Evolutionary conservation across 768 basidiomycete species (phyloP).

Genomic region (Mrakia blollopis): DNA sequence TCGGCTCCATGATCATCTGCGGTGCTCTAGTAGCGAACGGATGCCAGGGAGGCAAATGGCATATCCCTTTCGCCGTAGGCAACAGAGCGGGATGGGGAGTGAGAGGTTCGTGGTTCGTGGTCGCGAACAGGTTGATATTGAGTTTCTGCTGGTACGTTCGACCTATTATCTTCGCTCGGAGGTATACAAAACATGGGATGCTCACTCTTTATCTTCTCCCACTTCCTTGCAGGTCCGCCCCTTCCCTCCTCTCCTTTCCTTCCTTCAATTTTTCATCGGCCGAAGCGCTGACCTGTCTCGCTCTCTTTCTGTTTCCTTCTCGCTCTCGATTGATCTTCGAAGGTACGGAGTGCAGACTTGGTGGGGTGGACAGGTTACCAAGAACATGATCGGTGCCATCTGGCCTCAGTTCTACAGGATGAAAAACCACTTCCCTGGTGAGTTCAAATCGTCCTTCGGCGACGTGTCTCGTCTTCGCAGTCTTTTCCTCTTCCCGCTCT

Average conservation of each 20-base stretch:
- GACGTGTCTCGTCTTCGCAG: not conserved
- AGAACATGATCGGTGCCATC: constrained; percentile 36
- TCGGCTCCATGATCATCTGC: constrained; percentile 16
- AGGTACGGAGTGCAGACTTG: constrained; percentile 37
- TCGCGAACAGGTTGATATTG: constrained; percentile 37
- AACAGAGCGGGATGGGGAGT: constrained; percentile 35
- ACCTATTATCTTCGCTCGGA: constrained; percentile 3
- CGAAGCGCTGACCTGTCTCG: constrained; percentile 27
- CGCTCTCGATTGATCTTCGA: too few relatives aligned
- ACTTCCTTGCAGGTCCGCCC: too few relatives aligned
- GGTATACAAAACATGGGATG: too few relatives aligned
- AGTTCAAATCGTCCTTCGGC: not conserved
- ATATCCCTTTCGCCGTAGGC: constrained; percentile 41
- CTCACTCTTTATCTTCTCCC: too few relatives aligned
- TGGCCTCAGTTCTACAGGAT: constrained; percentile 36
- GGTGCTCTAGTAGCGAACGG: constrained; percentile 30
- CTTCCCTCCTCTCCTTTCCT: constrained; percentile 7
- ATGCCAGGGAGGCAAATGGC: constrained; percentile 37
- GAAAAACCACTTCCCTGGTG: constrained; percentile 35
- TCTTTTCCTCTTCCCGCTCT: too few relatives aligned
- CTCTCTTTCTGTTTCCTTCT: not conserved
- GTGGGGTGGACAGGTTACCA: constrained; percentile 36
- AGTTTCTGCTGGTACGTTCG: constrained; percentile 35
- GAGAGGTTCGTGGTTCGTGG: constrained; percentile 33
- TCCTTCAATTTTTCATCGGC: constrained; percentile 34